Evolutionary conservation across 192 early-diverging fungal genomes (phyloP).

Genomic region (Allomyces macrogynus): DNA sequence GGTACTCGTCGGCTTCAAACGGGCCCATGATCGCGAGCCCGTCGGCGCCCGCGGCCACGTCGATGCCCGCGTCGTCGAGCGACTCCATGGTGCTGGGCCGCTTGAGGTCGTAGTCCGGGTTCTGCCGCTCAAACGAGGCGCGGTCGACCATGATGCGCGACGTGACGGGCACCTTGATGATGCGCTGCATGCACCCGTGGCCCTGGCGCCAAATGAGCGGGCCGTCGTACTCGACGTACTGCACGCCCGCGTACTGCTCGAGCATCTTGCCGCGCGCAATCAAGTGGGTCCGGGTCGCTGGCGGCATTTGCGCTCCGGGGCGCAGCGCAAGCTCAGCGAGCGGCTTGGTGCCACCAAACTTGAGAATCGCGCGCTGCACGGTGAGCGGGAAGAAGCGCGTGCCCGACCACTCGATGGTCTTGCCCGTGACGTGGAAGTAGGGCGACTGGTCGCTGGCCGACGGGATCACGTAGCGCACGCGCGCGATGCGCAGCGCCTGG

Average conservation of each 20-base stretch:
- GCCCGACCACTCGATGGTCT: too few species aligned
- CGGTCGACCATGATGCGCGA: too few species aligned
- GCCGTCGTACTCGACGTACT: slow-evolving; percentile 2
- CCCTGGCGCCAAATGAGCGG: slow-evolving; percentile 1
- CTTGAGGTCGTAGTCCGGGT: slow-evolving; percentile 1
- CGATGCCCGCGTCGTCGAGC: too few species aligned
- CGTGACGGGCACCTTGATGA: slow-evolving; percentile 5
- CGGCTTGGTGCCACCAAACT: neutral
- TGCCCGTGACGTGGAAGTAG: slow-evolving; percentile 1
- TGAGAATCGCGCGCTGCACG: neutral
- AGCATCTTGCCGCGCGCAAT: slow-evolving; percentile 5
- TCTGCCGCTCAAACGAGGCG: too few species aligned
- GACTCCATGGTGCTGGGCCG: neutral
- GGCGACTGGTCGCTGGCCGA: neutral
- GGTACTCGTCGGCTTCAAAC: too few species aligned
- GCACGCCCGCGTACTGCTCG: slow-evolving; percentile 5
- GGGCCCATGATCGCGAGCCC: too few species aligned
- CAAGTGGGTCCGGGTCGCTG: neutral
- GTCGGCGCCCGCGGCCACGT: too few species aligned
- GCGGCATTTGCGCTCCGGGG: neutral
- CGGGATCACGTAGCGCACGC: neutral
- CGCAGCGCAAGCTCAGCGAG: neutral
- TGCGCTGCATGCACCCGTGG: slow-evolving; percentile 1
- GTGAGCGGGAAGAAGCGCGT: slow-evolving; percentile 2
- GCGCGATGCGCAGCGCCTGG: too few species aligned